Evolutionary conservation across 1,284 basidiomycete species (phyloP), one percentile per base, ranked within the genome.

Genomic region (Violaceomyces palustris): DNA sequence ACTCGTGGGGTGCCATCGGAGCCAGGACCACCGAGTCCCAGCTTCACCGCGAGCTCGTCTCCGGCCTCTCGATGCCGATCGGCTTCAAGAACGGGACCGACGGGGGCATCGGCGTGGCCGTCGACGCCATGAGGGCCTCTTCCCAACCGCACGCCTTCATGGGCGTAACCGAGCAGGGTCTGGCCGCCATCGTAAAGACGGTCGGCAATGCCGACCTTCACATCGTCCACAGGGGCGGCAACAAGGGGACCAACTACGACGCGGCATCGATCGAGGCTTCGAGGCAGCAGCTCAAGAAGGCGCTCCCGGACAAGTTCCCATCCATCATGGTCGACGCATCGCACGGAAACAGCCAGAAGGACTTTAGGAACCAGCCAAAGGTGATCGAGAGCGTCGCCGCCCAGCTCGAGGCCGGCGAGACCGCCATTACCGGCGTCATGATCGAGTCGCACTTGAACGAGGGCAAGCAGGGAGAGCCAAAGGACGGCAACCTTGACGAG

Each of bases 51-150:
- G 74, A 75, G 51, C 62, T 75, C 5, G 69, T 67, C 25, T 72
- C 67, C 4, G 72, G 70, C 35, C 56, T 72, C 7, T 68, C 70
- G 29, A 63, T 73, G 56, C 72, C 72, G 14, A 51, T 74, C 52
- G 88, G 93, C n/a, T 98, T 98, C 84, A 98, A 98, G 77, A 98
- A 98, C 75, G 92, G 92, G 42, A 97, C 93, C 5, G 92, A 97
- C 74, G 93, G 93, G 39, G 86, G 85, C 15, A 52, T 74, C 28
- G 57, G 61, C 38, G 72, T 74, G 8, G 72, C 72, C 14, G 64
- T 74, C 19, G 72, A 74, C 33, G 72, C 70, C 30, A 74, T 74
- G 45, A 59, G 62, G 18, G 64, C 69, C 28, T 64, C 62, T 8
- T 64, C 61, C 9, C 41, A 56, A 27, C 66, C 69, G 14, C 72